These are phyloP conservation scores for Dendrobium huoshanense DNA, from an alignment of 106 monocot species.

Conservation along the genomic window DNA sequence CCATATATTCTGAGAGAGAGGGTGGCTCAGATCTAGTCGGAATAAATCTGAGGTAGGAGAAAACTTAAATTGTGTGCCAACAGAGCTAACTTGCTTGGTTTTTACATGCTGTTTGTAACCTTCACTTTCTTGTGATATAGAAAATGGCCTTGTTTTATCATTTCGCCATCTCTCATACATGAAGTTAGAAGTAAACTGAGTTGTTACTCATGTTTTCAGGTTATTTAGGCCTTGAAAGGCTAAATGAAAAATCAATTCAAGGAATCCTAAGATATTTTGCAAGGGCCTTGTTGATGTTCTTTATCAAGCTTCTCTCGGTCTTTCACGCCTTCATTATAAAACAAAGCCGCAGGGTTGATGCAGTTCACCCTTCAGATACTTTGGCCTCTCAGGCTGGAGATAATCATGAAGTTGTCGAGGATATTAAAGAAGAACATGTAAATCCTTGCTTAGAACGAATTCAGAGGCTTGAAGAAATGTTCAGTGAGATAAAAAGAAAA, in stretches of 20 bases:
- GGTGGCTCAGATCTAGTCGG: no score
- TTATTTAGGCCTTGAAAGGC: constrained; percentile 15
- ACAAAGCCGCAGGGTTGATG: constrained; percentile 14
- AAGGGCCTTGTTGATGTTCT: constrained; percentile 31
- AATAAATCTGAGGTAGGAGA: no score
- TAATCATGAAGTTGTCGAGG: constrained; percentile 8
- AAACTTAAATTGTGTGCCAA: no score
- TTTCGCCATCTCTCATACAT: background rate
- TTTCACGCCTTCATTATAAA: constrained; percentile 20
- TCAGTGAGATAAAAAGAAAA: constrained; percentile 52
- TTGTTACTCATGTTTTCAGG: constrained; percentile 20
- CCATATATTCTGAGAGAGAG: no score
- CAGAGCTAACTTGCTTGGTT: no score
- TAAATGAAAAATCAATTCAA: constrained; percentile 1
- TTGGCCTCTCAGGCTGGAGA: constrained; percentile 2
- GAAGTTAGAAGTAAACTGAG: background rate
- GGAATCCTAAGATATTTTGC: constrained; percentile 20
- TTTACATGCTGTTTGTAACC: no score
- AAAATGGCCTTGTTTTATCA: background rate
- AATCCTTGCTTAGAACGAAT: constrained; percentile 70
- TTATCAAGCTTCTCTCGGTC: constrained; percentile 47
- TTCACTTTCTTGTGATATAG: background rate
- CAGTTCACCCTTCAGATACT: constrained; percentile 19
- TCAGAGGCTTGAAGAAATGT: constrained; percentile 58
- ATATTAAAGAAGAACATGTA: constrained; percentile 35